Evolutionary conservation across 2,329 filamentous ascomycete species (phyloP).

Genomic region (Septoria petroselini): DNA sequence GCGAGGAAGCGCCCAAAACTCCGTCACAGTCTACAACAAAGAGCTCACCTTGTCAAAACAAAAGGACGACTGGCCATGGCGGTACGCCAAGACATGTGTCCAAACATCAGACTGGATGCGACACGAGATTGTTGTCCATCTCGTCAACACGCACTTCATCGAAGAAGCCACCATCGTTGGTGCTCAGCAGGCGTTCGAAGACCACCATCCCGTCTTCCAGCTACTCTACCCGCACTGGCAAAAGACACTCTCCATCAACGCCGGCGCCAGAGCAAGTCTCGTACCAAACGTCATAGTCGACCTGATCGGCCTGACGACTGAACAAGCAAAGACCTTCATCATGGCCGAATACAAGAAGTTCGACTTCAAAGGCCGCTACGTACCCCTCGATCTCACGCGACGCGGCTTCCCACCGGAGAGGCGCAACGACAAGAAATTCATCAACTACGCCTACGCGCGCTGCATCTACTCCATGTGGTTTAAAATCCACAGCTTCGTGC

Average conservation of each 20-base stretch:
- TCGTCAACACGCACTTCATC: conserved; percentile 33
- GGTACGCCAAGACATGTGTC: conserved; percentile 52
- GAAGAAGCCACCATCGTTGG: conserved; percentile 27
- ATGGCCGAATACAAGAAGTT: conserved; percentile 46
- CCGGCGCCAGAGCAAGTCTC: conserved; percentile 46
- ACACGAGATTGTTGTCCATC: conserved; percentile 47
- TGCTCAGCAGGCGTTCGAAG: conserved; percentile 41
- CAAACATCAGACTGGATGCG: conserved; percentile 51
- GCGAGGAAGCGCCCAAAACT: conserved; percentile 44
- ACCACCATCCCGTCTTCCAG: conserved; percentile 47
- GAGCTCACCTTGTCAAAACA: conserved; percentile 40
- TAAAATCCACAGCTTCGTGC: conserved; percentile 45
- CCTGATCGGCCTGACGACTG: conserved; percentile 43
- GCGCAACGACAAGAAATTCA: conserved; percentile 40
- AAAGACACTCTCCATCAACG: conserved; percentile 52
- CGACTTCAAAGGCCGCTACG: conserved; percentile 46
- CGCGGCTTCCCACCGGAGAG: conserved; percentile 45
- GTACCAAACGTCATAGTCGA: conserved; percentile 47
- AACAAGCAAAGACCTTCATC: conserved; percentile 42
- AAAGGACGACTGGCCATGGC: conserved; percentile 51
- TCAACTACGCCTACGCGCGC: conserved; percentile 51
- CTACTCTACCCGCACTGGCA: conserved; percentile 51
- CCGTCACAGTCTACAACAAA: conserved; percentile 52
- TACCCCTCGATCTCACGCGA: conserved; percentile 46
- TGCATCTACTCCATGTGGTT: conserved; percentile 49